These are phyloP conservation scores for Lablab purpureus DNA, from an alignment of 306 rosid genomes.

Conservation along the genomic window DNA sequence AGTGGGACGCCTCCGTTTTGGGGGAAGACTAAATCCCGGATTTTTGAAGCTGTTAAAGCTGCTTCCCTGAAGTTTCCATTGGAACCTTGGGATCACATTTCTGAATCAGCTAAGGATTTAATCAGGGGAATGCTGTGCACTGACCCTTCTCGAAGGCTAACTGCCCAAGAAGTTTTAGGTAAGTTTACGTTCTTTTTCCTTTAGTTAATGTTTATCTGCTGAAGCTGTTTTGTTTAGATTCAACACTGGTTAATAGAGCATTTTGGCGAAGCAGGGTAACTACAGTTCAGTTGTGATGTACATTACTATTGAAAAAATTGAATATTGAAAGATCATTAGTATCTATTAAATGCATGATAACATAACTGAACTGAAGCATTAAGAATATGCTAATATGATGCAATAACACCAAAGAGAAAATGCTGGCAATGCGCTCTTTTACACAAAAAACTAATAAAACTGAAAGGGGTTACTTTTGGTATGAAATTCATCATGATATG, in stretches of 20 bases:
- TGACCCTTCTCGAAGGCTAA: slow-evolving; percentile 75
- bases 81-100: slow-evolving; percentile 70
- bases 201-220: slow-evolving; percentile 20
- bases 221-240: slow-evolving; percentile 20
- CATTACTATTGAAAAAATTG: neutral
- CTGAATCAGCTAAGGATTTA: slow-evolving; percentile 77
- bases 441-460: neutral
- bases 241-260: slow-evolving; percentile 20
- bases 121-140: slow-evolving; percentile 77
- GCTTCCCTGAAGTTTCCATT: slow-evolving; percentile 78
- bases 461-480: slow-evolving; percentile 10
- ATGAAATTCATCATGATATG: slow-evolving; percentile 7
- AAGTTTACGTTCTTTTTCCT: slow-evolving; percentile 33
- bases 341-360: slow-evolving; percentile 27
- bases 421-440: too few relatives aligned
- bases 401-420: neutral
- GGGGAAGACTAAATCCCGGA: slow-evolving; percentile 89
- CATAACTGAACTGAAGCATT: slow-evolving; percentile 21
- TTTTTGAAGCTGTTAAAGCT: slow-evolving; percentile 77
- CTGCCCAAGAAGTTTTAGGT: slow-evolving; percentile 83
- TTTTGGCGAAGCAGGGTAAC: slow-evolving; percentile 16
- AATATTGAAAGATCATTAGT: neutral
- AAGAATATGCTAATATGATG: slow-evolving; percentile 10
- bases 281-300: neutral
- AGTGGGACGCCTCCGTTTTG: slow-evolving; percentile 89